Conservation (phyloP, 768 basidiomycete genomes). For the Boletus subparvulus region DNA sequence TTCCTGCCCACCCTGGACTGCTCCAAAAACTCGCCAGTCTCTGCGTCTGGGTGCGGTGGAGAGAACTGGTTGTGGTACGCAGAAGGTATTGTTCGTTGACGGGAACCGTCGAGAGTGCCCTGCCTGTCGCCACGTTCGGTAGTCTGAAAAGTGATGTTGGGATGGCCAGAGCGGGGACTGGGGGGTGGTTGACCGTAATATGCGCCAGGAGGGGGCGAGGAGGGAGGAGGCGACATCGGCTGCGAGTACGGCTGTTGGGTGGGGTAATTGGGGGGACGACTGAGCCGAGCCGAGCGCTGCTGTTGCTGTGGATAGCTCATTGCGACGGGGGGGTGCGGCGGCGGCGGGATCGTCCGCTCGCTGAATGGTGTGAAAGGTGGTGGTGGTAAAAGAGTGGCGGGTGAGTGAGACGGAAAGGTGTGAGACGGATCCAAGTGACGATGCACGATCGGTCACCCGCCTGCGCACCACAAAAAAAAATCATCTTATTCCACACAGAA, state of each 20-base stretch:
- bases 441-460: slow-evolving; percentile 17
- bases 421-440: slow-evolving; percentile 5
- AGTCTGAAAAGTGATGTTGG: slow-evolving; percentile 67
- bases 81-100: slow-evolving; percentile 45
- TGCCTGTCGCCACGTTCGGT: slow-evolving; percentile 69
- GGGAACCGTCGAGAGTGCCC: slow-evolving; percentile 53
- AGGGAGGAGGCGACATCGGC: slow-evolving; percentile 15
- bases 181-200: slow-evolving; percentile 20
- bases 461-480: background rate
- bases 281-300: slow-evolving; percentile 32
- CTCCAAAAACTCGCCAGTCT: slow-evolving; percentile 40
- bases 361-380: background rate
- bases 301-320: slow-evolving; percentile 45
- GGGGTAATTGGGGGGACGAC: slow-evolving; percentile 41
- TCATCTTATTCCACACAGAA: background rate
- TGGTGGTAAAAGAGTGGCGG: slow-evolving; percentile 20
- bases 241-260: slow-evolving; percentile 25
- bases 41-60: slow-evolving; percentile 38
- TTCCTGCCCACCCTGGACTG: slow-evolving; percentile 66
- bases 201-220: slow-evolving; percentile 12
- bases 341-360: slow-evolving; percentile 4
- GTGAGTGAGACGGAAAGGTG: slow-evolving; percentile 9
- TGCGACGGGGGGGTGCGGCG: background rate
- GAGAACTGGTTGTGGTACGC: slow-evolving; percentile 47
- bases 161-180: slow-evolving; percentile 20